Evolutionary conservation across 1,284 basidiomycete species (phyloP), one percentile per base, ranked within the genome.

Genomic region (Ceratobasidium sp.): DNA sequence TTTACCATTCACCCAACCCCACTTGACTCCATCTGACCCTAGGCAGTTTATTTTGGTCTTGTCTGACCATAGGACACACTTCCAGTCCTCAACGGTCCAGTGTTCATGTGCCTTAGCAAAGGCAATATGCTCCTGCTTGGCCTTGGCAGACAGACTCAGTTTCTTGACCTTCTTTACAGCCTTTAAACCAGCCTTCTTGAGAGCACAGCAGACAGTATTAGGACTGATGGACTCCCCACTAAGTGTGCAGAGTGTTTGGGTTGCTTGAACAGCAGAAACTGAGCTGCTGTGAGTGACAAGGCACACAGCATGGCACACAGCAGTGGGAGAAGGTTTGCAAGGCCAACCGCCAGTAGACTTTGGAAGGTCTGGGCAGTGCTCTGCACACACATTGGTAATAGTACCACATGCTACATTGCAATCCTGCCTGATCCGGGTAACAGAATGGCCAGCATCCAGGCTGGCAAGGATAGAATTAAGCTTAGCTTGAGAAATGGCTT

Each of bases 31-130:
- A 48, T 69, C 54, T 42, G 66, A 69, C 40, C 66, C 53, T 1
- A 69, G 30, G 0, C 54, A 16, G 33, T 56, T 69, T 30, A 69
- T 59, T 16, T 56, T 69, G 53, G 66, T 69, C 66, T 69, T 18
- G 21, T 69, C 66, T 42, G 66, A 69, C 66, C 66, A 53, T 23
- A 53, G 49, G 7, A 53, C 49, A 11, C n/a, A 23, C 21, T 53
- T 48, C 61, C 44, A 63, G 33, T 63, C 61, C 5, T 63, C 61
- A 8, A 49, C 9, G 5, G 48, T 63, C 61, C 61, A 63, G 25
- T 63, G 46, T 44, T n/a, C 0, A 25, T 63, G 46, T 3, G 61
- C 61, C 28, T 36, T 0, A 3, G 44, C 44, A 49, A 63, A 63
- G 2, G 61, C 61, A 51, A 63, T 21, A 3, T 8, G 30, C 48